Evolutionary conservation across 352 stramenopile species (phyloP), one percentile per base, ranked within the genome.

Genomic region (Phytophthora fragariae): DNA sequence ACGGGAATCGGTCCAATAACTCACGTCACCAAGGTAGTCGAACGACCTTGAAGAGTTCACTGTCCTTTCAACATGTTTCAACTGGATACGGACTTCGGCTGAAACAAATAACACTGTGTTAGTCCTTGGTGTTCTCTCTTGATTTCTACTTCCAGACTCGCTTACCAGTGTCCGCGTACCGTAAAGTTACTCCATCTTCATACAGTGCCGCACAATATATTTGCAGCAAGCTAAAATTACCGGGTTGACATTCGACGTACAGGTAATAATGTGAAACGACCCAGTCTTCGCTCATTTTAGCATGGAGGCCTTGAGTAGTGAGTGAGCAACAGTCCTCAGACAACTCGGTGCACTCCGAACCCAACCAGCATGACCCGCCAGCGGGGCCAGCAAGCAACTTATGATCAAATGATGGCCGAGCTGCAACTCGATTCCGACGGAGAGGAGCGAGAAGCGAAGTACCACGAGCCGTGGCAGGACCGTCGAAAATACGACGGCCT

Each of bases 381-480:
- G 46, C 67, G 17, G 1, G 44, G 47, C 31, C 66, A 56, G 17
- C 62, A 41, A 56, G 62, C 57, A 21, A 72, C 73, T 56, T 80
- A 80, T 60, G 68, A 80, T 27, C 47, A 70, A 35, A 80, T 80
- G 73, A 70, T 80, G 59, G 73, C 68, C 14, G 73, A 80, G 49
- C 37, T 80, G 47, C 58, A 76, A 52, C 52, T 75, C 24, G 68
- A 75, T 53, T 67, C 61, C n/a, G 68, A 75, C 15, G 62, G 70
- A 66, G 68, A 75, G n/a, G 62, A 71, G 17, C 39, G 33, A 50
- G 53, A 69, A 52, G 24, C 41, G 12, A 66, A 70, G 21, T 57
- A 39, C 24, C 52, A 19, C 15, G 47, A 60, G 2, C 46, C 46
- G 31, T 52, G 24, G 14, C 65, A 62, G 24, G 57, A 53, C 11